phyloP scores from a whole-genome alignment of 1,284 basidiomycete species.

The Pseudomicrostroma phylloplanum region DNA sequence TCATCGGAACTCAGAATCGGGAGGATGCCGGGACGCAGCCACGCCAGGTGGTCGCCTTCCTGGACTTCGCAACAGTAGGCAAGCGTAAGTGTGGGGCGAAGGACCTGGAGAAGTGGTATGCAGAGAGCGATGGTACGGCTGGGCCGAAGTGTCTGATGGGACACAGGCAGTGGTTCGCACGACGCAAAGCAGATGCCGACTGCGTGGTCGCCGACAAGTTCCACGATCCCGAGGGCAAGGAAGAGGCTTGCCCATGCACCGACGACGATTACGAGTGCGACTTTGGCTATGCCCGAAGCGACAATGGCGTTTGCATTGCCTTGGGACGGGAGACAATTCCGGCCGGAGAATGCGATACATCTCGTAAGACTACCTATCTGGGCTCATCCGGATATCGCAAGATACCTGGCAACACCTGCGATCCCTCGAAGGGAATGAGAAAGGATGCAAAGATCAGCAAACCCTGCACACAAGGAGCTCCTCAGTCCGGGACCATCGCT shows the following conservation, averaged over 20 bases:
- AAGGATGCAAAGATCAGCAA: conserved; percentile 70
- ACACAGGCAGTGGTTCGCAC: conserved; percentile 90
- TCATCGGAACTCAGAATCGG: conserved; percentile 72
- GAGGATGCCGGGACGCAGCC: conserved; percentile 59
- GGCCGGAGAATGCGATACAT: conserved; percentile 62
- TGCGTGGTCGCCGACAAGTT: conserved; percentile 86
- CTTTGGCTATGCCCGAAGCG: conserved; percentile 75
- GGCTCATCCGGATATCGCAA: conserved; percentile 87
- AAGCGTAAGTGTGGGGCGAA: conserved; percentile 64
- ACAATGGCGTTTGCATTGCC: conserved; percentile 61
- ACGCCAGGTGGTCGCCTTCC: conserved; percentile 66
- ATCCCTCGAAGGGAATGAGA: conserved; percentile 56
- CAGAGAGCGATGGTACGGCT: conserved; percentile 57
- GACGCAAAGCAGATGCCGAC: conserved; percentile 73
- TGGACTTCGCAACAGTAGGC: conserved; percentile 74
- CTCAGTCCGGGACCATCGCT: conserved; percentile 51
- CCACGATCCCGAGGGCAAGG: conserved; percentile 56
- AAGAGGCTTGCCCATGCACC: conserved; percentile 75
- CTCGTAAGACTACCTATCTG: conserved; percentile 62
- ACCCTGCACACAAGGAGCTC: conserved; percentile 59
- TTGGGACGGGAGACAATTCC: conserved; percentile 80
- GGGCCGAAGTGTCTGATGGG: conserved; percentile 75
- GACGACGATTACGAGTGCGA: conserved; percentile 92
- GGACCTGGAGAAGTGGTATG: conserved; percentile 88
- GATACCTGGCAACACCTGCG: conserved; percentile 88